Base-by-base conservation (phyloP, 805 yeast genomes). In the Lachancea meyersii region DNA sequence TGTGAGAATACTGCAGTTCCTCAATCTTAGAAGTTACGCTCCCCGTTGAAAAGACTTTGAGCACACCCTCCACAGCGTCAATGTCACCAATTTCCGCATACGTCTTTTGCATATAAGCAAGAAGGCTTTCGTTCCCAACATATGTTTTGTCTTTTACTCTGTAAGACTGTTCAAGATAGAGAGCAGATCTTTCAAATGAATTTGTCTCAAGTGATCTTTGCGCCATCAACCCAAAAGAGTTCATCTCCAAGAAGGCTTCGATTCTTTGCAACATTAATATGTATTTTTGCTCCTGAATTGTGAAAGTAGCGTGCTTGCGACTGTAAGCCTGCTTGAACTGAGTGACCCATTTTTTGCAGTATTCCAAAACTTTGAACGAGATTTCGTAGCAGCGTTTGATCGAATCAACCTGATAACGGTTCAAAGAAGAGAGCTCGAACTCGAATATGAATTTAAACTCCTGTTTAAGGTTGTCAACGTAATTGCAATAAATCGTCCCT, bases 11-110 rank as follows among this genome's bases (percentile, higher is more conserved):
- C 51, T 87, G 93, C 41, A 91, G 79, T 45, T 86, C 86, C 5
- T 80, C 69, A 20, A 89, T 73, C 56, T 86, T 85, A 47, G 88
- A 89, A n/a, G 77, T 74, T 34, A 87, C 64, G 49, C 79, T 77
- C 31, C 78, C 76, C 0, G 82, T 74, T 0, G 95, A 79, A 51
- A 86, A 82, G 46, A 73, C 73, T 46, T 85, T 79, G 44, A 89
- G 65, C 4, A 86, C 78, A 18, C 98, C 99, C 57, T 85, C 89
- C 24, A 93, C 69, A 0, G 96, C 80, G 66, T 93, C 99, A 28
- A 81, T 73, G 55, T 94, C 98, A 53, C 87, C 91, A 38, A 93
- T 77, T 44, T 78, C 82, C 6, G 95, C 82, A 60, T 93, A 93
- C 68, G 89, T 84, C 21, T 74, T 72, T 52, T 86, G 87, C n/a